A percentile compares a stretch with the other conserved stretches of the same genome.
Evolutionary conservation across 2,329 filamentous ascomycete genomes (phyloP).

Genomic region (Botrytis cinerea): DNA sequence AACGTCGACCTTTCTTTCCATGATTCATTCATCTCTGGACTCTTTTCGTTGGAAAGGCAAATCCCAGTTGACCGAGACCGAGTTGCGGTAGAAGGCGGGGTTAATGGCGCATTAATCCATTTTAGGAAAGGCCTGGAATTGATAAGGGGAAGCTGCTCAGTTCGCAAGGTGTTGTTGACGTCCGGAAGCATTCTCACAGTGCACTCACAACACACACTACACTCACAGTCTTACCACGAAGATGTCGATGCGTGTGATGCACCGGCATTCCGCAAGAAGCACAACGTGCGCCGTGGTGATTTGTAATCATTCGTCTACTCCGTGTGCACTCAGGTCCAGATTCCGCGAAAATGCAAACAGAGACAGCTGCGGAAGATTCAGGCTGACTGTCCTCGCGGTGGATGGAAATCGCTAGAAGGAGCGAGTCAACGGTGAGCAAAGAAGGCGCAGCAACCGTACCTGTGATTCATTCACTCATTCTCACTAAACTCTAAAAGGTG

Average conservation of each 20-base stretch:
- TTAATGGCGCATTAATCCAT: not conserved
- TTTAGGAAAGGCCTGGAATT: not conserved
- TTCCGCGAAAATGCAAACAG: not conserved
- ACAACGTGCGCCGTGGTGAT: not conserved
- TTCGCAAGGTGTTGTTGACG: not conserved
- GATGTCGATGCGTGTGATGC: not conserved
- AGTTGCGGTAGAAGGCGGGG: constrained; percentile 14
- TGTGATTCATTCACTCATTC: constrained; percentile 14
- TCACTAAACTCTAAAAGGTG: not conserved
- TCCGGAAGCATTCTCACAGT: not conserved
- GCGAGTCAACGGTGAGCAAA: constrained; percentile 6
- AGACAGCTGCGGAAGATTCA: not conserved
- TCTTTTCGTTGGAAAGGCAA: not conserved
- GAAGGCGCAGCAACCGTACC: constrained; percentile 19
- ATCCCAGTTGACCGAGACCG: not conserved
- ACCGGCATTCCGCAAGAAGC: too few relatives aligned
- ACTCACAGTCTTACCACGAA: too few relatives aligned
- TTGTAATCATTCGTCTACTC: not conserved
- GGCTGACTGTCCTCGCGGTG: not conserved
- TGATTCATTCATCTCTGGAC: not conserved
- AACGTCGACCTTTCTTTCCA: not conserved
- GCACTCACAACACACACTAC: too few relatives aligned
- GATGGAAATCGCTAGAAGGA: constrained; percentile 12
- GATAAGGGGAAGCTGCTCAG: not conserved
- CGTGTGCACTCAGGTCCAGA: constrained; percentile 14